These are phyloP conservation scores for Cladosporium sp. DNA, from an alignment of 2,329 filamentous ascomycete genomes.

Conservation along the genomic window DNA sequence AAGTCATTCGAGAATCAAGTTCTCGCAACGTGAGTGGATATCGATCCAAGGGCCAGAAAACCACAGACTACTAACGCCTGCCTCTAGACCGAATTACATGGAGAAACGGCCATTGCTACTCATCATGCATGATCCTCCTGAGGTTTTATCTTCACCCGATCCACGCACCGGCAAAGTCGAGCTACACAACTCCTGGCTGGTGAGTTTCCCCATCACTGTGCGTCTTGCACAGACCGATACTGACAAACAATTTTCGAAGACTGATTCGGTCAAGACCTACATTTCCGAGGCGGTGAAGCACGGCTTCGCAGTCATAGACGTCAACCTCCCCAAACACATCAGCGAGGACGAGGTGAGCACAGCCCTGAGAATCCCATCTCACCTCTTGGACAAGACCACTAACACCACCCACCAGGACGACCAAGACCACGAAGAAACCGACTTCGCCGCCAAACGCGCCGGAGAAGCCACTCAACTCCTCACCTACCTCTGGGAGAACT, in stretches of 20 bases:
- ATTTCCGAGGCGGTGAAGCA: conserved; percentile 77
- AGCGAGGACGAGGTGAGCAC: conserved; percentile 50
- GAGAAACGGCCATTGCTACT: conserved; percentile 67
- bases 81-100: conserved; percentile 60
- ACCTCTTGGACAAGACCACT: conserved; percentile 39
- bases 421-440: conserved; percentile 41
- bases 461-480: conserved; percentile 64
- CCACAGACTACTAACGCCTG: not conserved
- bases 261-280: conserved; percentile 76
- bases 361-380: not conserved
- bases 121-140: conserved; percentile 73
- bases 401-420: conserved; percentile 25
- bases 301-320: conserved; percentile 80
- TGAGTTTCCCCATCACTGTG: conserved; percentile 45
- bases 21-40: conserved; percentile 28
- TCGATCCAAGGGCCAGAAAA: not conserved
- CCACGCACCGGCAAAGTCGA: conserved; percentile 65
- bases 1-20: conserved; percentile 29
- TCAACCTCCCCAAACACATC: conserved; percentile 81
- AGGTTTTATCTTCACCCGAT: conserved; percentile 39
- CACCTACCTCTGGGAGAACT: conserved; percentile 94
- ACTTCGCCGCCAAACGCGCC: conserved; percentile 39
- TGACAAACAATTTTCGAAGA: conserved; percentile 51
- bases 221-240: conserved; percentile 28
- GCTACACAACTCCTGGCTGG: conserved; percentile 82